Evolutionary conservation across 495 filamentous ascomycete species (phyloP).

Genomic region (Hyaloscypha variabilis): DNA sequence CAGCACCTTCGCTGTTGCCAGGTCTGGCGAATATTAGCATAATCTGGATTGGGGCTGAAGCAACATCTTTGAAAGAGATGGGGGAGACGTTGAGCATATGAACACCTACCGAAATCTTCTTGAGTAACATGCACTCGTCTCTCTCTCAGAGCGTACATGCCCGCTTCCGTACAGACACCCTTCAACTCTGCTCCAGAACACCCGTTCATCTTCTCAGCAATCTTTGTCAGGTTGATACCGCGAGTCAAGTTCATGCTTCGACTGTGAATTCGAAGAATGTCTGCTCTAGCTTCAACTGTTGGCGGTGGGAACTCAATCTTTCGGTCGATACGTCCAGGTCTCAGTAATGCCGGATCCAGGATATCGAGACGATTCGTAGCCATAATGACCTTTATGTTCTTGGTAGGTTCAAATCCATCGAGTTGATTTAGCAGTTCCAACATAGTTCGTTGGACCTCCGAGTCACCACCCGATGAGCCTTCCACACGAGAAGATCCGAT

Average conservation of each 20-base stretch:
- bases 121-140: slow-evolving; percentile 96
- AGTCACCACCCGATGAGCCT: slow-evolving; percentile 91
- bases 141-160: slow-evolving; percentile 97
- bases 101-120: slow-evolving; percentile 73
- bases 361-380: slow-evolving; percentile 98
- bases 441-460: slow-evolving; percentile 99
- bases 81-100: background rate
- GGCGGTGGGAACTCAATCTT: slow-evolving; percentile 99
- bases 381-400: slow-evolving; percentile 99
- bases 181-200: slow-evolving; percentile 97
- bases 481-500: slow-evolving; percentile 98
- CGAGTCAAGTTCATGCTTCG: slow-evolving; percentile 98
- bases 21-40: slow-evolving; percentile 47
- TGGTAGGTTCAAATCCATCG: slow-evolving; percentile 98
- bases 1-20: slow-evolving; percentile 98
- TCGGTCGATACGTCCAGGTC: slow-evolving; percentile 94
- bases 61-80: too few relatives aligned
- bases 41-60: too few relatives aligned
- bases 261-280: slow-evolving; percentile 96
- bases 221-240: slow-evolving; percentile 97
- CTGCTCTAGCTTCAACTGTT: slow-evolving; percentile 94
- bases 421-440: slow-evolving; percentile 97
- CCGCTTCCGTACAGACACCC: slow-evolving; percentile 95
- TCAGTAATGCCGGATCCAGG: slow-evolving; percentile 89
- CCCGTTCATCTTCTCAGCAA: slow-evolving; percentile 99